Base-by-base conservation (phyloP, 805 yeast species). In the Yarrowia sp. region DNA sequence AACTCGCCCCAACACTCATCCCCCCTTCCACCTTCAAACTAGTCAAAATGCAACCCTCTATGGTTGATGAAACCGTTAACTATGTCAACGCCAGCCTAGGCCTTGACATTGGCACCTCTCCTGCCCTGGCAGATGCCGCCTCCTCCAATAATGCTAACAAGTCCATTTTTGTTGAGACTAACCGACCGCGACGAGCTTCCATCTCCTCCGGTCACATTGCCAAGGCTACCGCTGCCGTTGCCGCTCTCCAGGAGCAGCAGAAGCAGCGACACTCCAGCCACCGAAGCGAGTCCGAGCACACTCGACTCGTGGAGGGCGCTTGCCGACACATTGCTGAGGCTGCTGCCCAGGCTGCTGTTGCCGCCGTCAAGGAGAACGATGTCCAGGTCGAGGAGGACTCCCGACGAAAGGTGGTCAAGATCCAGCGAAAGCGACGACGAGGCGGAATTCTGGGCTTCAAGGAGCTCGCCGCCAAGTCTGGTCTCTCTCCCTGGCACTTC, bases 401-500 rank as follows among this genome's bases (percentile, higher is more conserved):
- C 12, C 41, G 65, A 28, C 65, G 58, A 30, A 65, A 67, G n/a
- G 36, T 66, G 16, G 65, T 48, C 46, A 58, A 68, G 54, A 51
- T 67, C 17, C 68, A 70, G 52, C 69, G 76, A 19, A 72, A 75
- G 62, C 74, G 75, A 68, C 69, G 76, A 64, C 70, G 78, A 21
- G 78, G 78, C 21, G 78, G 78, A 14, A 73, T 75, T 33, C 65
- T 76, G 68, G 78, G 87, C 67, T 91, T 91, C 78, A 89, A 90
- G 74, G 96, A 91, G 73, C 80, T 91, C 71, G 97, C 96, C 9
- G 86, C 90, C 21, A 88, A 90, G 72, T 86, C 92, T 10, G 88
- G 88, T 69, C 81, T 91, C 66, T 84, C 90, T 11, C 95, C 96
- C 26, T 91, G 96, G 96, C 97, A 91, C 75, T 91, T 91, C 76